Evolutionary conservation across 441 rosid species (phyloP), one percentile per base, ranked within the genome.

Genomic region (Macaranga tanarius): DNA sequence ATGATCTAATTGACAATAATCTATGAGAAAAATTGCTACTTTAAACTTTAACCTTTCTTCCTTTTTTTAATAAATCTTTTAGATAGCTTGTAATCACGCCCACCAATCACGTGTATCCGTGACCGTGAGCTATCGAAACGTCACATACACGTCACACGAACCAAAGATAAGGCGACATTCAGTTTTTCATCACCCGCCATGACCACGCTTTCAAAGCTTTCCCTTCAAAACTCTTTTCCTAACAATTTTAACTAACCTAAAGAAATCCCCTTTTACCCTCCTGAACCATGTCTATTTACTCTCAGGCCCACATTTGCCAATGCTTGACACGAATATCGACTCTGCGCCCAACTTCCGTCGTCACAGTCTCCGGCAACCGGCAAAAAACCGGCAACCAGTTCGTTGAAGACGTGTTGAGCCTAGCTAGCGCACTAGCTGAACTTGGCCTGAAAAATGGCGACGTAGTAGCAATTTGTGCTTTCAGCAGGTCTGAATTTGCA

Each of bases 251-350:
- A 62, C 40, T 6, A 22, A 10, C 42, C 31, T 15, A 12, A 12
- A 3, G 11, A 58, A 19, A 54, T 44, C 40, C 66, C 59, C 50
- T 64, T n/a, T 38, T 48, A 22, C 48, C 77, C 22, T 11, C 40
- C 38, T 17, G 26, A 8, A 6, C 73, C n/a, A 92, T 93, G 97
- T 78, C 78, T 51, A 28, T 56, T 69, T 87, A 73, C 89, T 87
- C 89, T 23, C 84, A 82, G 64, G 81, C 92, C 2, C 96, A 91
- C 71, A 80, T 89, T 22, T 89, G 95, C 80, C 95, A 91, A 65
- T 91, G 93, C 83, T 83, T 93, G 62, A 82, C 83, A 20, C 84
- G 87, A 64, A 64, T 88, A 19, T 88, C 88, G 10, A 65, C 93
- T 67, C 74, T 50, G 55, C 89, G 89, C 47, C 82, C 85, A 2